These are phyloP conservation scores for Saccharomyces pastorianus DNA, from an alignment of 1,139 yeast genomes.

Conservation along the genomic window DNA sequence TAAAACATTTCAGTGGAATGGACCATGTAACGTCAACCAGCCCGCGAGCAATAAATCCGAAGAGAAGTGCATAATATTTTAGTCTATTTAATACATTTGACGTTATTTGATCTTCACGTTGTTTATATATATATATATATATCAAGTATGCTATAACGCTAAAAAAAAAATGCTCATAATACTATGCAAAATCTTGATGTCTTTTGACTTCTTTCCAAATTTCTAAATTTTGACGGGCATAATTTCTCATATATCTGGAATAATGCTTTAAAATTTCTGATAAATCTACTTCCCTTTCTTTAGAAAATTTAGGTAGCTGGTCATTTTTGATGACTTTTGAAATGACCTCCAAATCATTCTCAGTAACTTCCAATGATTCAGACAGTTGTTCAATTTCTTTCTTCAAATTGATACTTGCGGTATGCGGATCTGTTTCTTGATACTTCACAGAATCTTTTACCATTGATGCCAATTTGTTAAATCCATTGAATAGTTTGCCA, in stretches of 20 bases:
- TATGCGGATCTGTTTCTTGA: constrained; percentile 25
- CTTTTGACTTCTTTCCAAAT: constrained; percentile 33
- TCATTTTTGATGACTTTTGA: constrained; percentile 26
- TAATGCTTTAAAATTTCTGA: constrained; percentile 20
- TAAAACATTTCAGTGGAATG: constrained; percentile 26
- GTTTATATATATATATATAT: not conserved
- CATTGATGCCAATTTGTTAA: constrained; percentile 28
- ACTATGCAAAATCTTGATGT: constrained; percentile 8
- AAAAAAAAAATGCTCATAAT: not conserved
- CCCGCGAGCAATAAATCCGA: not conserved
- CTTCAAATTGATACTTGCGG: constrained; percentile 21
- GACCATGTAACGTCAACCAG: constrained; percentile 19
- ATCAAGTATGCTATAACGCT: not conserved
- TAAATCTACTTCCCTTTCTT: constrained; percentile 26
- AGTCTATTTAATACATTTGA: not conserved
- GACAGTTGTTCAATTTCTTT: constrained; percentile 29
- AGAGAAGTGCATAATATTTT: not conserved
- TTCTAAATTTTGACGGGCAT: constrained; percentile 30
- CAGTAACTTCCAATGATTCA: constrained; percentile 29
- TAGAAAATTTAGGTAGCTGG: constrained; percentile 24
- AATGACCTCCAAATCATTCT: constrained; percentile 30
- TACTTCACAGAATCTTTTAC: constrained; percentile 33
- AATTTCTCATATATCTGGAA: constrained; percentile 27
- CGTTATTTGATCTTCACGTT: not conserved
- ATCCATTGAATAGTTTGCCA: constrained; percentile 21